Evolutionary conservation across 495 filamentous ascomycete species (phyloP).

Genomic region (Aspergillus taichungensis): DNA sequence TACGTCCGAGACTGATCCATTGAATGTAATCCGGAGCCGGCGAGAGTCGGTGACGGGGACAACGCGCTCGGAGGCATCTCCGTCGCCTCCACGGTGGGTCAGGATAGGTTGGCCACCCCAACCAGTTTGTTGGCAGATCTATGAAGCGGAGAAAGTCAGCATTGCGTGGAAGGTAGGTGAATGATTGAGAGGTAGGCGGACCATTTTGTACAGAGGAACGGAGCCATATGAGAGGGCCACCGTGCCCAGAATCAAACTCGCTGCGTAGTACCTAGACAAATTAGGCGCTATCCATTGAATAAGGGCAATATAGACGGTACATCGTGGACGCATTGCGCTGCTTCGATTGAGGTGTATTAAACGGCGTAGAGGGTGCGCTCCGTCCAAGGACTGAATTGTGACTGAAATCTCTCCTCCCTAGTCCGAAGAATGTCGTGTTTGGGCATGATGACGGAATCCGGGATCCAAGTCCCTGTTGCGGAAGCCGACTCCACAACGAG

Average conservation of each 20-base stretch:
- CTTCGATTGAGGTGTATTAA: slow-evolving; percentile 33
- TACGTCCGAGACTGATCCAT: slow-evolving; percentile 85
- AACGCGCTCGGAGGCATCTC: slow-evolving; percentile 63
- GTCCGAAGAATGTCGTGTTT: slow-evolving; percentile 10
- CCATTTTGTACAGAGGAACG: slow-evolving; percentile 97
- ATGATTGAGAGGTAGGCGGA: slow-evolving; percentile 19
- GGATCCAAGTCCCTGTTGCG: slow-evolving; percentile 8
- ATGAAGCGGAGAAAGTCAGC: slow-evolving; percentile 1
- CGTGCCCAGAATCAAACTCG: slow-evolving; percentile 82
- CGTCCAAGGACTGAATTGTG: slow-evolving; percentile 24
- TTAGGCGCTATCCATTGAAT: neutral
- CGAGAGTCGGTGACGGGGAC: slow-evolving; percentile 70
- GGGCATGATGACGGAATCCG: slow-evolving; percentile 7
- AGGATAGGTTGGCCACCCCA: slow-evolving; percentile 91
- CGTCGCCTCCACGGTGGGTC: slow-evolving; percentile 56
- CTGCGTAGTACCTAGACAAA: slow-evolving; percentile 62
- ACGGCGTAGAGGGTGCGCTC: slow-evolving; percentile 26
- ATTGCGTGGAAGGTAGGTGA: neutral
- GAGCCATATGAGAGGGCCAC: slow-evolving; percentile 90
- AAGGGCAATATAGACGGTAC: slow-evolving; percentile 13
- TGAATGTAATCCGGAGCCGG: slow-evolving; percentile 93
- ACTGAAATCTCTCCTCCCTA: slow-evolving; percentile 31
- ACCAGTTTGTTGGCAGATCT: slow-evolving; percentile 96
- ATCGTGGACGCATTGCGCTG: slow-evolving; percentile 37
- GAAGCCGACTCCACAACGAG: slow-evolving; percentile 19